Base-by-base conservation (phyloP, 2,329 filamentous ascomycete genomes). In the Cyanodermella asteris region DNA sequence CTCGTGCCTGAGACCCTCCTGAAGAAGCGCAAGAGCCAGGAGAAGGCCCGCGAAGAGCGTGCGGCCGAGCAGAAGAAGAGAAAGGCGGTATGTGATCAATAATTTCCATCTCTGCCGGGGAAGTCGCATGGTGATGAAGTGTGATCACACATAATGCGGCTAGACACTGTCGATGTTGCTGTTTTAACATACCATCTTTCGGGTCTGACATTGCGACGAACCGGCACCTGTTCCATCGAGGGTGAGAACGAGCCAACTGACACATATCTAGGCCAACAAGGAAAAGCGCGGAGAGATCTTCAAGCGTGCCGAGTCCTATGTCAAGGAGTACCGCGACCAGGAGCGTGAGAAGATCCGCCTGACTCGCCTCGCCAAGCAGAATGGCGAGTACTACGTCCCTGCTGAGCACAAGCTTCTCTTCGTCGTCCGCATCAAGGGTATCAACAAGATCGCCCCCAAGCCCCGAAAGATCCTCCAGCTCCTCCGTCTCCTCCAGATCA, bases 381-480 rank as follows among this genome's bases (percentile, higher is more conserved):
- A 78, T 49, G 84, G 84, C 55, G 76, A 69, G 53, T 87, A 84
- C 69, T 87, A 90, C 60, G 75, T 97, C 43, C 73, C 80, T 38
- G 82, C 78, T 38, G 81, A 97, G 70, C 61, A 77, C 52, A 93
- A 91, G 64, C 66, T 97, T 49, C 81, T 84, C 63, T 97, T 97
- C 56, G 72, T 97, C 46, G 63, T 94, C 59, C 84, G 87, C 56
- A 97, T 97, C 70, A 97, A 97, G 80, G 87, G 84, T 91, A 94
- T 97, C 81, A 94, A 94, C 78, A 97, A 97, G 77, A 94, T 97
- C 48, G 72, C 90, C 53, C 87, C 87, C 46, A 94, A 97, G 77
- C 90, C 90, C 59, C 82, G 87, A 69, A 97, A 97, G 74, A 94
- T 91, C 51, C 72, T 97, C 46, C 87, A 97, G 64, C 78, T 97